phyloP scores from a whole-genome alignment of 2,329 filamentous ascomycete genomes.

The Colletotrichum falcatum region DNA sequence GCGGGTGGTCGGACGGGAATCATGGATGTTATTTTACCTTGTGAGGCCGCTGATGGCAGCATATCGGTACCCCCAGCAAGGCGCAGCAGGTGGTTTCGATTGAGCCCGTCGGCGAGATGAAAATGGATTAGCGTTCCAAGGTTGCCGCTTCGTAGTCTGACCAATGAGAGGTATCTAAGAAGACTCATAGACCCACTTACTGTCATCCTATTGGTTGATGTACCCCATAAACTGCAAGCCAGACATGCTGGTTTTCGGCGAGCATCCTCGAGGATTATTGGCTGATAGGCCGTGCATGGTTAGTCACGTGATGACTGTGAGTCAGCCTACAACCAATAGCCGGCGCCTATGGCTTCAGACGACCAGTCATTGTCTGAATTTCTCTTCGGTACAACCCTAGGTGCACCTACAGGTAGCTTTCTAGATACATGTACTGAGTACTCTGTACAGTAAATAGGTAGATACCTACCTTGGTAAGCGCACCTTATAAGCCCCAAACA shows the following conservation, averaged over 20 bases:
- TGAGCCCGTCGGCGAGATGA: constrained; percentile 56
- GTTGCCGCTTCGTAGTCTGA: background rate
- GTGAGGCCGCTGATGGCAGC: constrained; percentile 32
- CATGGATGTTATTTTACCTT: constrained; percentile 45
- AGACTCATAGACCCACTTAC: background rate
- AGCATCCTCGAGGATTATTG: constrained; percentile 48
- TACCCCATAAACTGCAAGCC: constrained; percentile 46
- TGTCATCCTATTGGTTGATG: constrained; percentile 45
- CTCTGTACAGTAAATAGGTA: too few species aligned
- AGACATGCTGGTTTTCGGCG: constrained; percentile 50
- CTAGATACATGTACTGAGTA: too few species aligned
- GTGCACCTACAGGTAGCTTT: too few species aligned
- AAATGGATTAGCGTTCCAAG: constrained; percentile 50
- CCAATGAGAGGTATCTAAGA: constrained; percentile 47
- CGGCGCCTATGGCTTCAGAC: constrained; percentile 8
- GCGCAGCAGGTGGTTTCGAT: constrained; percentile 42
- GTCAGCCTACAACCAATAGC: constrained; percentile 42
- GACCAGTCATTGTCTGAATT: background rate
- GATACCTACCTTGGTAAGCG: too few species aligned
- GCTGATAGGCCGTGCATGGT: constrained; percentile 45
- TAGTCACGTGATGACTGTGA: constrained; percentile 41
- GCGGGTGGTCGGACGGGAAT: constrained; percentile 40
- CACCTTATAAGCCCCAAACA: too few species aligned
- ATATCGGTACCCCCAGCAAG: constrained; percentile 36
- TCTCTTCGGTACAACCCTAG: too few species aligned